Evolutionary conservation across 768 basidiomycete genomes (phyloP).

Genomic region (Amanita inopinata): DNA sequence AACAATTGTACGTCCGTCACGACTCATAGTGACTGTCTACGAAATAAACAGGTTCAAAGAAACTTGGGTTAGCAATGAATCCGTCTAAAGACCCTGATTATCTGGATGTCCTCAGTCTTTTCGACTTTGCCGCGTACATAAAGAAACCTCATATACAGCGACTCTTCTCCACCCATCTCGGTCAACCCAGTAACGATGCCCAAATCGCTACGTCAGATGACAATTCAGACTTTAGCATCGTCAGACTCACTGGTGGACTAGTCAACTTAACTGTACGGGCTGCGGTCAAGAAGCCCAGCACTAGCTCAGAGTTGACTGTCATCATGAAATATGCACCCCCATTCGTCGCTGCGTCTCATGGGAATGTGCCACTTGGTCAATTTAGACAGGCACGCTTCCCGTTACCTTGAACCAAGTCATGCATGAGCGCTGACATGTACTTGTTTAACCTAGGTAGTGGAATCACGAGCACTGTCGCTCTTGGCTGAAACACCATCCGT

Average conservation of each 20-base stretch:
- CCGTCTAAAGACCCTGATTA: no score
- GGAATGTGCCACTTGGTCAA: not conserved
- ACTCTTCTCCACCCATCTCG: not conserved
- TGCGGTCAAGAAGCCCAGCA: not conserved
- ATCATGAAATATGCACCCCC: not conserved
- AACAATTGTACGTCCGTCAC: no score
- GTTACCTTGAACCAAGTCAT: not conserved
- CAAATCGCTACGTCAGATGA: not conserved
- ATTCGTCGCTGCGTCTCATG: not conserved
- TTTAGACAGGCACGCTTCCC: not conserved
- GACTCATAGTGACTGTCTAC: no score
- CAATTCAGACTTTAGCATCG: not conserved
- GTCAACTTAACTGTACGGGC: not conserved
- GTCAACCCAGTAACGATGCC: not conserved
- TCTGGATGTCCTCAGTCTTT: no score
- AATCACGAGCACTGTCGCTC: not conserved
- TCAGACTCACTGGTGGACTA: not conserved
- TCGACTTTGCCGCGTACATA: not conserved
- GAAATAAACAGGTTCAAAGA: no score
- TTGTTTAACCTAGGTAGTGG: not conserved
- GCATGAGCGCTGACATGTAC: not conserved
- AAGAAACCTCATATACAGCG: not conserved
- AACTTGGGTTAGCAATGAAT: no score
- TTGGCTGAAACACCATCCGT: not conserved
- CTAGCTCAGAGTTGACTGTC: not conserved